Percentiles rank a stretch among this genome's conserved stretches.
Conservation (phyloP, 306 rosid species). For the Senna siamea region DNA sequence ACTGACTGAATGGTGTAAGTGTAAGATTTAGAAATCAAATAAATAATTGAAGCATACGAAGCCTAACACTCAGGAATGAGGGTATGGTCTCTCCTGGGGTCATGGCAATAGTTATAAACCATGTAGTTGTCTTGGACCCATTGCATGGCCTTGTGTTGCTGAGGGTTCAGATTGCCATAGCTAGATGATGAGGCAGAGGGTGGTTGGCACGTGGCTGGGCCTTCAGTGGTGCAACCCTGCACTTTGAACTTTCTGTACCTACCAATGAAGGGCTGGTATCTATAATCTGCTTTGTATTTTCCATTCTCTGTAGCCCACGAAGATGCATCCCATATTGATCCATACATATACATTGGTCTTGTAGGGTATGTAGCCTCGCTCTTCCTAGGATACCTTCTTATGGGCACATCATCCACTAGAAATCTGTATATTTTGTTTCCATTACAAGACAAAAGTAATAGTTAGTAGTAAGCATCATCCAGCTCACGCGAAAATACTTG, state of each 20-base stretch:
- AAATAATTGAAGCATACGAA: too few relatives aligned
- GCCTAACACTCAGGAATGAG: constrained; percentile 79
- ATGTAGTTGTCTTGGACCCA: constrained; percentile 75
- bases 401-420: constrained; percentile 84
- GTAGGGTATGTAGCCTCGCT: constrained; percentile 77
- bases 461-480: background rate
- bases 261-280: constrained; percentile 80
- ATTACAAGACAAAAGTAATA: constrained; percentile 25
- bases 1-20: too few relatives aligned
- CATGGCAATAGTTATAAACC: constrained; percentile 81
- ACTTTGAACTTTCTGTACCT: constrained; percentile 69
- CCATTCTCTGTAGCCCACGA: constrained; percentile 92
- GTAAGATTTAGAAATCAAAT: too few relatives aligned
- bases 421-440: constrained; percentile 51
- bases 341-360: constrained; percentile 83
- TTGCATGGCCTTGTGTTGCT: constrained; percentile 63
- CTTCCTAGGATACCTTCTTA: constrained; percentile 73
- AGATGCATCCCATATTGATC: constrained; percentile 97
- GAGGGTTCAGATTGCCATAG: constrained; percentile 48
- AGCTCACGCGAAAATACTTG: constrained; percentile 6
- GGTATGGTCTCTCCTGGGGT: constrained; percentile 74
- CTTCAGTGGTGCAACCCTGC: constrained; percentile 49
- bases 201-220: constrained; percentile 53
- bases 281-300: constrained; percentile 84
- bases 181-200: constrained; percentile 50